A percentile compares a stretch with the other conserved stretches of the same genome.
Conservation (phyloP, 2,329 filamentous ascomycete genomes). For the Alternaria viburni region DNA sequence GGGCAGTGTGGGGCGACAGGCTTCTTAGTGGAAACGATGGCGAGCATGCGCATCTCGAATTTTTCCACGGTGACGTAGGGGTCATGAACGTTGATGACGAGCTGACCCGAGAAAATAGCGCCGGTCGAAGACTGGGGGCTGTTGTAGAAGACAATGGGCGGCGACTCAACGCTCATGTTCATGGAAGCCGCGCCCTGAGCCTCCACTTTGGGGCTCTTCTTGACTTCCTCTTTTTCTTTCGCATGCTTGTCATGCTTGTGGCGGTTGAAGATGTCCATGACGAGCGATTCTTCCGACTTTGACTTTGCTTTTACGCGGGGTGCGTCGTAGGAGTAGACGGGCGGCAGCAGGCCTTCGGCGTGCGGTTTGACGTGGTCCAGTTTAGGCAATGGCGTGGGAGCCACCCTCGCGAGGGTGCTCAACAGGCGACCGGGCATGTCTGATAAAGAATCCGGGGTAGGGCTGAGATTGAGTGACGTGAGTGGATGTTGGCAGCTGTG, state of each 20-base stretch:
- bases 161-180: constrained; percentile 77
- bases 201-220: constrained; percentile 46
- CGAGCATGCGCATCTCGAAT: constrained; percentile 74
- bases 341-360: constrained; percentile 38
- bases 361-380: constrained; percentile 30
- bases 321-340: constrained; percentile 44
- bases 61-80: constrained; percentile 68
- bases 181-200: constrained; percentile 58
- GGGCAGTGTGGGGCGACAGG: constrained; percentile 80
- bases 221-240: constrained; percentile 26
- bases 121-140: constrained; percentile 76
- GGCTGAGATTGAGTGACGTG: constrained; percentile 21
- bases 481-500: constrained; percentile 14
- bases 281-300: constrained; percentile 43
- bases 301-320: constrained; percentile 32
- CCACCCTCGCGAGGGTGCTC: constrained; percentile 39
- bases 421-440: constrained; percentile 47
- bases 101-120: constrained; percentile 82
- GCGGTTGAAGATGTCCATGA: constrained; percentile 51
- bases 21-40: constrained; percentile 77
- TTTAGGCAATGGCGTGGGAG: constrained; percentile 42
- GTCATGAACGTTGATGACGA: constrained; percentile 75
- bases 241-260: constrained; percentile 39
- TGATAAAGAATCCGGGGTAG: constrained; percentile 40
- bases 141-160: constrained; percentile 85